Evolutionary conservation across 768 basidiomycete genomes (phyloP).

Genomic region (Pisolithus tinctorius): DNA sequence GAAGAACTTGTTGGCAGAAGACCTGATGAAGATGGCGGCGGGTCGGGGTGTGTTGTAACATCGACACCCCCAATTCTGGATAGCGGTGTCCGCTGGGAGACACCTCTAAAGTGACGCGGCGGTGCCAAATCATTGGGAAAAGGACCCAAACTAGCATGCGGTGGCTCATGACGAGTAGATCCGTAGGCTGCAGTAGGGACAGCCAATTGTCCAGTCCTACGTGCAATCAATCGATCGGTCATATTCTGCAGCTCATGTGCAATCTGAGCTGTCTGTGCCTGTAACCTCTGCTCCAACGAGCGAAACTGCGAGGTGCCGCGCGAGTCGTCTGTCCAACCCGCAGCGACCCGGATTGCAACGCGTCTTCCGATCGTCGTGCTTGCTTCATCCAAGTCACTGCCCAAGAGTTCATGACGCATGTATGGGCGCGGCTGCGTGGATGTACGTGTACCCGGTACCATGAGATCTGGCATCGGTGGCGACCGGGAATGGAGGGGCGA

Average conservation of each 20-base stretch:
- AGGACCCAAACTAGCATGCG: neutral
- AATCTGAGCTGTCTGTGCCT: slow-evolving; percentile 24
- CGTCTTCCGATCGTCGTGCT: slow-evolving; percentile 30
- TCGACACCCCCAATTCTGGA: neutral
- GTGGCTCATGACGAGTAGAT: neutral
- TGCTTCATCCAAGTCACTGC: slow-evolving; percentile 20
- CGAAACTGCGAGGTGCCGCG: slow-evolving; percentile 12
- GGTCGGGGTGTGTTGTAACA: neutral
- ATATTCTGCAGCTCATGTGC: slow-evolving; percentile 28
- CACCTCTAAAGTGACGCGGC: too few species aligned
- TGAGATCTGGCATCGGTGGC: slow-evolving; percentile 24
- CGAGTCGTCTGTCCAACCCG: slow-evolving; percentile 8
- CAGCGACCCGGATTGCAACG: slow-evolving; percentile 24
- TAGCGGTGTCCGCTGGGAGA: too few species aligned
- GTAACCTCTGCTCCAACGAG: slow-evolving; percentile 23
- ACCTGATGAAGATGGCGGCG: neutral
- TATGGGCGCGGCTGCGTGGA: slow-evolving; percentile 9
- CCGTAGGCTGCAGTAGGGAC: slow-evolving; percentile 1
- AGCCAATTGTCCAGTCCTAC: slow-evolving; percentile 17
- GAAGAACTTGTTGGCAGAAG: neutral
- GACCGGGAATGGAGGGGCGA: slow-evolving; percentile 18
- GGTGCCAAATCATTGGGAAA: neutral
- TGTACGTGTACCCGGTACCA: slow-evolving; percentile 15
- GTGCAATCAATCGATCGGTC: slow-evolving; percentile 19
- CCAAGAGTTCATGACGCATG: slow-evolving; percentile 17